Base-by-base conservation (phyloP, 208 protist genomes). In the Trypanosoma vivax region DNA sequence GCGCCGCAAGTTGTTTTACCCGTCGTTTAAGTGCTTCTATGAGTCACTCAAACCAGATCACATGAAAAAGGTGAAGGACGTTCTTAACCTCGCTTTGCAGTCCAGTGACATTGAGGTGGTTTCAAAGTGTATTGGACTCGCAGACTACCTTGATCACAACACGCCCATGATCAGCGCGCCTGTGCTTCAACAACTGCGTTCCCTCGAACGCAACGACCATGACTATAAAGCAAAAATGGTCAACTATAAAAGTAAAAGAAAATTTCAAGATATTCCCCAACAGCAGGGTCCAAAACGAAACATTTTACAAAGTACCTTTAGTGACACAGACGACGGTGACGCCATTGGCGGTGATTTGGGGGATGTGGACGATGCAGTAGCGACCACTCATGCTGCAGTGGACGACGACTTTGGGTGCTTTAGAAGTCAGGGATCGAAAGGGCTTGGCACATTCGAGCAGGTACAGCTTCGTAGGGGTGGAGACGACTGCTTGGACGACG, bases 81-180 rank as follows among this genome's bases (percentile, higher is more conserved):
- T 94, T 58, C 73, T 94, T 23, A 87, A 83, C 21, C 52, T 82
- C 40, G 80, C 85, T 18, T 71, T 94, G 39, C 79, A 79, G 54
- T 77, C 76, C 56, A 76, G 67, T 48, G 88, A 94, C 47, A 82
- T 65, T 39, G 88, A 94, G 64, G 63, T 94, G 9, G 70, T 83
- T 18, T 87, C 77, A 49, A 84, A 87, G 61, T 92, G 83, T 41
- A 75, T 94, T 25, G 62, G 78, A 21, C 76, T 94, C 30, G 74
- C 83, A n/a, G 88, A 91, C 60, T 94, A 94, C 69, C 74, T 94
- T 29, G 79, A 94, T 53, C 88, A 94, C 58, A 86, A 92, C 65
- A 73, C 75, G 25, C 88, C 83, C 1, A 74, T 62, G 41, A 61
- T 94, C 24, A 72, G 76, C 21, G 67, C 73, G n/a, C 72, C 76